Evolutionary conservation across 441 rosid species (phyloP).

Genomic region (Syzygium syzygioides): DNA sequence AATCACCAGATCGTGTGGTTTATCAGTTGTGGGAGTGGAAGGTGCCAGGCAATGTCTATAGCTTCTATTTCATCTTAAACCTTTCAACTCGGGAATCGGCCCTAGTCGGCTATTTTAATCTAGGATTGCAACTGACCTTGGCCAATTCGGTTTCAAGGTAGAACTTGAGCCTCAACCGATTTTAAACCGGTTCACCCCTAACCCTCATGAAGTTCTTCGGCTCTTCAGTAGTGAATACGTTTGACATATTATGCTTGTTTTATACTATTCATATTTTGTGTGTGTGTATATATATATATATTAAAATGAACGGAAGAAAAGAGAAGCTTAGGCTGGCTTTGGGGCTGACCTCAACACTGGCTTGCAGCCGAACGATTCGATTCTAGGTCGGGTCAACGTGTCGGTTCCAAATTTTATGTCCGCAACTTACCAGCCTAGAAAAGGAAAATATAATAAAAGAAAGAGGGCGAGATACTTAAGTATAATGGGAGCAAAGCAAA

Average conservation of each 20-base stretch:
- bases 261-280: neutral
- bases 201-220: neutral
- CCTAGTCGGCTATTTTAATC: too few relatives aligned
- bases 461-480: too few relatives aligned
- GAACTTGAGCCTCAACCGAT: neutral
- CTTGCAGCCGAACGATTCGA: neutral
- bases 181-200: neutral
- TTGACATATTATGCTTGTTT: neutral
- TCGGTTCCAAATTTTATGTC: neutral
- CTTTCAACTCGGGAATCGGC: too few relatives aligned
- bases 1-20: too few relatives aligned
- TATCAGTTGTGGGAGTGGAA: too few relatives aligned
- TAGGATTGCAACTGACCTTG: neutral
- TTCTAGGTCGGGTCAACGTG: neutral
- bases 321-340: accelerated
- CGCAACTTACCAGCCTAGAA: neutral
- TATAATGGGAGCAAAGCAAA: too few relatives aligned
- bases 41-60: too few relatives aligned
- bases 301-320: neutral
- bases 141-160: accelerated
- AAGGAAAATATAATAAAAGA: too few relatives aligned
- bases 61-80: too few relatives aligned
- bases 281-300: too few relatives aligned
- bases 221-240: neutral
- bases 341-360: neutral